phyloP scores from a whole-genome alignment of 108 stramenopile species.

The Aurantiochytrium sp. region DNA sequence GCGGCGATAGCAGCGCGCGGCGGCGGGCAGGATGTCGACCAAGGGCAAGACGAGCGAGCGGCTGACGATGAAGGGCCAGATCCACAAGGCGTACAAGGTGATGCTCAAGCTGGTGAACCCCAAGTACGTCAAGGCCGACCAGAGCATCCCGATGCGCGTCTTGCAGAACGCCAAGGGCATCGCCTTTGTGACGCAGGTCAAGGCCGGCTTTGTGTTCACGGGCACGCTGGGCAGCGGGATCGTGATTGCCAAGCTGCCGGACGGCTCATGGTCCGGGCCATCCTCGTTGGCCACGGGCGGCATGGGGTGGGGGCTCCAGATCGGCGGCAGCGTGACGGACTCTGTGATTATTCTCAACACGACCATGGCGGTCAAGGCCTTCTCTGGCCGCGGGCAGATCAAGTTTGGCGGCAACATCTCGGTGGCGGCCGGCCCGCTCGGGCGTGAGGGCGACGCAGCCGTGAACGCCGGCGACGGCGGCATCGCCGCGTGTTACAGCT shows the following conservation, averaged over 20 bases:
- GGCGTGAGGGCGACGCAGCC: constrained; percentile 78
- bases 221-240: constrained; percentile 70
- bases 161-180: constrained; percentile 66
- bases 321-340: constrained; percentile 74
- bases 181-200: constrained; percentile 68
- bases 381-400: constrained; percentile 65
- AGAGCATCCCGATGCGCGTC: constrained; percentile 65
- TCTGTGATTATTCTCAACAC: constrained; percentile 90
- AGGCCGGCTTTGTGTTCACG: constrained; percentile 67
- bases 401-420: constrained; percentile 88
- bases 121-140: neutral
- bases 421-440: constrained; percentile 85
- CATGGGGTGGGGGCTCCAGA: constrained; percentile 70
- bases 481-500: constrained; percentile 78
- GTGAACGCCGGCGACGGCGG: constrained; percentile 62
- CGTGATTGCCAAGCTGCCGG: constrained; percentile 55
- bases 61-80: neutral
- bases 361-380: constrained; percentile 74
- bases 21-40: neutral
- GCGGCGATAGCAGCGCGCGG: too few relatives aligned
- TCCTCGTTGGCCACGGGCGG: constrained; percentile 77
- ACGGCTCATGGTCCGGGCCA: constrained; percentile 71
- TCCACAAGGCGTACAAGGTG: constrained; percentile 23
- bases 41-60: constrained; percentile 21
- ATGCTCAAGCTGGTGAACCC: constrained; percentile 24